Base-by-base conservation (phyloP, 192 early-diverging fungal species). In the Gamsiella multidivaricata region DNA sequence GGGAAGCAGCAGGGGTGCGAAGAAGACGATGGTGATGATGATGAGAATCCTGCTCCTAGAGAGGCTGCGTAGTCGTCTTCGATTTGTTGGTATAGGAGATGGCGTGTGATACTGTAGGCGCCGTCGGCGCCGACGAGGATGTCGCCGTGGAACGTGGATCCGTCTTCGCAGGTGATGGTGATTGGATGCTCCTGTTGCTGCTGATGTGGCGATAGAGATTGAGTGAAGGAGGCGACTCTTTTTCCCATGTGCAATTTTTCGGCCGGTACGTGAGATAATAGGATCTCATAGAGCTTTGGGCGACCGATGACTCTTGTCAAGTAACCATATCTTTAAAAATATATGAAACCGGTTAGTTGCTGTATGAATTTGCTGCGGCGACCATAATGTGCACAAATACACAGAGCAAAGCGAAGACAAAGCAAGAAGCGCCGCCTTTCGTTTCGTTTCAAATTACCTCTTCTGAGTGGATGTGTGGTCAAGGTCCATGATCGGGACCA, bases 61-160 rank as follows among this genome's bases (percentile, higher is more conserved):
- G 43, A 22, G 22, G 32, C 23, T 6, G 32, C 49, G 28, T 54
- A 56, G 23, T 55, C 54, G 36, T 56, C 22, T 20, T 66, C 64
- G 5, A 53, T 66, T 41, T 69, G 47, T 49, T 58, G 67, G 20
- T 53, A 69, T 28, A 69, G 17, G 11, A 59, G 50, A 28, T 54
- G 49, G 18, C 57, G 57, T 18, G 57, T 52, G 18, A 56, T 20
- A 33, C 67, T 69, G 31, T 69, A 60, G 20, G 57, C 67, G 20
- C 67, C 67, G 42, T 69, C 67, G 5, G 67, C 67, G 3, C 67
- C 67, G n/a, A 69, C 67, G 29, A 69, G 57, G 29, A 69, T 53
- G 45, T 69, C 67, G 18, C 67, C 67, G 7, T 11, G n/a, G 25
- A 43, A 69, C 1, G n/a, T 8, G 25, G 55, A 18, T 4, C 67